phyloP scores from a whole-genome alignment of 768 basidiomycete genomes.

The Termitomyces sp. region DNA sequence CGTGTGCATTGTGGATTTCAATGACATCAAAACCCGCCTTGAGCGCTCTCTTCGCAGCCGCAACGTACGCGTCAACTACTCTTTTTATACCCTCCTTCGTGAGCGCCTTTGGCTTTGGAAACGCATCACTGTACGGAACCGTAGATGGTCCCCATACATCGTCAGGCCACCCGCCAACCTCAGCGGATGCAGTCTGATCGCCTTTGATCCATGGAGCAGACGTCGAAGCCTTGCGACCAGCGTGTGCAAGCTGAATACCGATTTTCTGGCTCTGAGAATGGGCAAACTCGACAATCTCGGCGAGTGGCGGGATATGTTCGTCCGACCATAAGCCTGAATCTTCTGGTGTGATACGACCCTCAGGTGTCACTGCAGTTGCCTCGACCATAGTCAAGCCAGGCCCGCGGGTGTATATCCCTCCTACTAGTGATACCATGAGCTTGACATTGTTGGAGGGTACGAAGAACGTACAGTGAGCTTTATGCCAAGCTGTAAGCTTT shows the following conservation, averaged over 20 bases:
- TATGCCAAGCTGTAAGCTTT: constrained; percentile 47
- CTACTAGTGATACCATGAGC: constrained; percentile 27
- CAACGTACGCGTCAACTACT: constrained; percentile 50
- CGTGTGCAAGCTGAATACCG: constrained; percentile 71
- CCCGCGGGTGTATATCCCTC: constrained; percentile 44
- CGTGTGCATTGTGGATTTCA: constrained; percentile 64
- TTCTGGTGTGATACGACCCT: constrained; percentile 63
- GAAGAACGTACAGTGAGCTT: constrained; percentile 48
- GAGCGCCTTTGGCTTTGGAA: constrained; percentile 51
- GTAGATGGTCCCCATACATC: constrained; percentile 54
- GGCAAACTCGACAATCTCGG: constrained; percentile 61
- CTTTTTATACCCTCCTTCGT: constrained; percentile 49
- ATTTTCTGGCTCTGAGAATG: constrained; percentile 66
- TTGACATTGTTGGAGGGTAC: not conserved
- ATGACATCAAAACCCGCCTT: constrained; percentile 55
- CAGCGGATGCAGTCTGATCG: constrained; percentile 26
- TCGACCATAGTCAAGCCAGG: constrained; percentile 60
- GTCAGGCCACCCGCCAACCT: constrained; percentile 45
- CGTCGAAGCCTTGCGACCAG: constrained; percentile 69
- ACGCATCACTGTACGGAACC: constrained; percentile 35
- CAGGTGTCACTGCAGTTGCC: constrained; percentile 55
- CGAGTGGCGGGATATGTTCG: constrained; percentile 39
- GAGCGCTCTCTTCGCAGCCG: constrained; percentile 45
- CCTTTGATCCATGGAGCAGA: constrained; percentile 53
- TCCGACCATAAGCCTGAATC: constrained; percentile 64